A percentile compares a stretch with the other conserved stretches of the same genome.
Evolutionary conservation across 2,329 filamentous ascomycete genomes (phyloP).

Genomic region (Domatiomyces catenatus): DNA sequence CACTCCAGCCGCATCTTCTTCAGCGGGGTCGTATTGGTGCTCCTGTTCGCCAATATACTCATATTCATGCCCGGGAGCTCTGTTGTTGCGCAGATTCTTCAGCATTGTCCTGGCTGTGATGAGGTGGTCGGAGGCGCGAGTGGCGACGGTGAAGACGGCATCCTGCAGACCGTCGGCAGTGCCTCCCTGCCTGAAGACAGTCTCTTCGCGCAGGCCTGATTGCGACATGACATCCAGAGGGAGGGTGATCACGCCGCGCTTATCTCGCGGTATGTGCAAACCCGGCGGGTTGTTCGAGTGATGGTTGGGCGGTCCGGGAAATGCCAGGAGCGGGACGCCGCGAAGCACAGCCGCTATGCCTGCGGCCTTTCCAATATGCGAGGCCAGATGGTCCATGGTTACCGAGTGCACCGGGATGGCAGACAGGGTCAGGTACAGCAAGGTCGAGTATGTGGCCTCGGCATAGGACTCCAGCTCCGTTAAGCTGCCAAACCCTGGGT

Average conservation of each 20-base stretch:
- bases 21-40: slow-evolving; percentile 32
- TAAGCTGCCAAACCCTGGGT: slow-evolving; percentile 63
- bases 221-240: slow-evolving; percentile 85
- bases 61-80: slow-evolving; percentile 68
- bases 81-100: slow-evolving; percentile 56
- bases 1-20: slow-evolving; percentile 44
- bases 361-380: slow-evolving; percentile 84
- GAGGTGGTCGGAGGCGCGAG: slow-evolving; percentile 84
- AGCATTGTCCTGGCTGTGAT: slow-evolving; percentile 91
- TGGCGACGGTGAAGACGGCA: slow-evolving; percentile 82
- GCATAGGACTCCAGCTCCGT: slow-evolving; percentile 70
- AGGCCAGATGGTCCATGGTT: slow-evolving; percentile 80
- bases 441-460: slow-evolving; percentile 84
- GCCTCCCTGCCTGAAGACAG: slow-evolving; percentile 67
- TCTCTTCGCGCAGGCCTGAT: slow-evolving; percentile 66
- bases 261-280: slow-evolving; percentile 24
- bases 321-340: slow-evolving; percentile 75
- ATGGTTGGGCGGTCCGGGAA: slow-evolving; percentile 47
- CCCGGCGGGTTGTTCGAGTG: slow-evolving; percentile 34
- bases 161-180: slow-evolving; percentile 70
- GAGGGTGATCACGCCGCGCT: slow-evolving; percentile 56
- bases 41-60: slow-evolving; percentile 72
- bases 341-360: slow-evolving; percentile 78
- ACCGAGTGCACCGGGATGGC: slow-evolving; percentile 64
- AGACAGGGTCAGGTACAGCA: slow-evolving; percentile 77